Evolutionary conservation across 129 eudicot genomes (phyloP).

Genomic region (Centella asiatica): DNA sequence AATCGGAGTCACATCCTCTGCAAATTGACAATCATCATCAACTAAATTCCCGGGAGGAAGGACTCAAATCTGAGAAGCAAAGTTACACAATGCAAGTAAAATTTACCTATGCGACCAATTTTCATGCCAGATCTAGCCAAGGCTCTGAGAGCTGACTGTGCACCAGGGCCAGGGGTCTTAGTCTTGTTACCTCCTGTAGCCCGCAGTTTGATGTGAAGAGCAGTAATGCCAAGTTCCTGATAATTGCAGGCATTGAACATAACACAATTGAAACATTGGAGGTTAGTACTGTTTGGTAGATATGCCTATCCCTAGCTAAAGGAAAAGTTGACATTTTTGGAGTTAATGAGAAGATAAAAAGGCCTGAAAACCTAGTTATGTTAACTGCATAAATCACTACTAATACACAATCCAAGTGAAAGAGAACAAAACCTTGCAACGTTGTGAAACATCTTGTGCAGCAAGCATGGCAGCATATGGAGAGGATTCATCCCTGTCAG

Average conservation of each 20-base stretch:
- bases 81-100: no score
- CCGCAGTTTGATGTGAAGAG: conserved; percentile 36
- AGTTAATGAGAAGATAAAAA: no score
- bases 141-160: conserved; percentile 37
- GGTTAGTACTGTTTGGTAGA: neutral
- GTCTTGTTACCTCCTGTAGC: conserved; percentile 44
- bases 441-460: conserved; percentile 33
- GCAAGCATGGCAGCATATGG: conserved; percentile 52
- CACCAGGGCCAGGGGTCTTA: conserved; percentile 45
- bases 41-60: no score
- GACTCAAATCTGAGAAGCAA: no score
- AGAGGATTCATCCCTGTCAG: conserved; percentile 42
- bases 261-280: neutral
- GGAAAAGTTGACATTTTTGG: no score
- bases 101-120: conserved; percentile 37
- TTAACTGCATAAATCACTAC: no score
- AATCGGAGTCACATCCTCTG: conserved; percentile 32
- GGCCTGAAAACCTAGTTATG: neutral
- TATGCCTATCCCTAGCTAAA: neutral
- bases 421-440: conserved; percentile 32
- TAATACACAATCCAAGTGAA: neutral
- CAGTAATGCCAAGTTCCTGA: conserved; percentile 40
- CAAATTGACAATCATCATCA: no score
- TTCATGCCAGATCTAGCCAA: conserved; percentile 42
- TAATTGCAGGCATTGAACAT: neutral